phyloP scores from a whole-genome alignment of 2,329 filamentous ascomycete species.

The Thelonectria olida region DNA sequence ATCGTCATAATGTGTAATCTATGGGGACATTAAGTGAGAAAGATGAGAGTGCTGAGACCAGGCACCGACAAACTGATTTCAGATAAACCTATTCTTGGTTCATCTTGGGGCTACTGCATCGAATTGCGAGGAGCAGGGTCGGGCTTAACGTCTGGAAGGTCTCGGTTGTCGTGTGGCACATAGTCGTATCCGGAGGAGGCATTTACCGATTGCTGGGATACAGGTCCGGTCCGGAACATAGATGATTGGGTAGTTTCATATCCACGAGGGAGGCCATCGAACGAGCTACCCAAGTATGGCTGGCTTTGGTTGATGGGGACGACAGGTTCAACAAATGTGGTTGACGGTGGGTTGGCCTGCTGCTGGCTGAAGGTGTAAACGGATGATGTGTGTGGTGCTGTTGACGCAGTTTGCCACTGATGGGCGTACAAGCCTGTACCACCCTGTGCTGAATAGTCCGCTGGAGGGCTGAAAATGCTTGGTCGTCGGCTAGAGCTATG shows the following conservation, averaged over 20 bases:
- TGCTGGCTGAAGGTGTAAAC: constrained; percentile 59
- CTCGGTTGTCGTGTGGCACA: constrained; percentile 45
- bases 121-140: constrained; percentile 42
- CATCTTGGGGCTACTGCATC: constrained; percentile 35
- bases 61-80: constrained; percentile 7
- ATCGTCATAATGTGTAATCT: constrained; percentile 33
- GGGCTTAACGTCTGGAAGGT: constrained; percentile 42
- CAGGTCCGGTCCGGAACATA: constrained; percentile 46
- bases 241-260: constrained; percentile 44
- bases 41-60: constrained; percentile 14
- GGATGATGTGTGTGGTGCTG: constrained; percentile 50
- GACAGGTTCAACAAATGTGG: constrained; percentile 43
- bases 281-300: constrained; percentile 46
- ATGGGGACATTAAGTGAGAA: constrained; percentile 28
- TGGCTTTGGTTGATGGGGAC: constrained; percentile 46
- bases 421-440: constrained; percentile 52
- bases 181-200: constrained; percentile 48
- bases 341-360: constrained; percentile 42
- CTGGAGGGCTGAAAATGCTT: constrained; percentile 49
- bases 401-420: constrained; percentile 56
- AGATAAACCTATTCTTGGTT: background rate
- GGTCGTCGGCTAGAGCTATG: constrained; percentile 58
- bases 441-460: constrained; percentile 54
- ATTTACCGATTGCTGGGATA: constrained; percentile 42
- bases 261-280: constrained; percentile 47